Percentiles rank a stretch among this genome's conserved stretches.
Conservation (phyloP, 2,329 filamentous ascomycete species). For the Beauveria bassiana region DNA sequence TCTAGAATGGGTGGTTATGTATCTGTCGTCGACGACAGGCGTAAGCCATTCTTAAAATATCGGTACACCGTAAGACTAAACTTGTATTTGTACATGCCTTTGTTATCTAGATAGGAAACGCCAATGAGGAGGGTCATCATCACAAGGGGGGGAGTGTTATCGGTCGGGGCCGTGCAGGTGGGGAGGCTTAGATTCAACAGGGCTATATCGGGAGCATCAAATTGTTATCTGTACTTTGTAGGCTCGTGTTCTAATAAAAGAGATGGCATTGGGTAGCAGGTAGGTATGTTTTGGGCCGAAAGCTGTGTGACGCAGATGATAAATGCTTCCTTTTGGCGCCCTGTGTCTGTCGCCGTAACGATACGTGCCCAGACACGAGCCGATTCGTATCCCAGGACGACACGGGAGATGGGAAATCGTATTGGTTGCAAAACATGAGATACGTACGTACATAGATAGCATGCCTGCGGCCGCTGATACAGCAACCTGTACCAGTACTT, state of each 20-base stretch:
- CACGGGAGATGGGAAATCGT: background rate
- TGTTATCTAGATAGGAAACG: background rate
- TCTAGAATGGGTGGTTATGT: slow-evolving; percentile 3
- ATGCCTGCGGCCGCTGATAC: background rate
- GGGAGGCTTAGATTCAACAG: background rate
- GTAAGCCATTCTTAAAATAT: background rate
- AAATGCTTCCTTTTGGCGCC: background rate
- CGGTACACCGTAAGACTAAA: background rate
- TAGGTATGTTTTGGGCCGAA: background rate
- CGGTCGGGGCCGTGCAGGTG: background rate
- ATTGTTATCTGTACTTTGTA: background rate
- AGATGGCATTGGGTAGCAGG: background rate
- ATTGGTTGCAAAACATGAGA: background rate
- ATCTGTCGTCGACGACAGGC: background rate
- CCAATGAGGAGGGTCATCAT: background rate
- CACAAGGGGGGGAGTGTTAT: slow-evolving; percentile 1
- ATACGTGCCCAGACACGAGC: background rate
- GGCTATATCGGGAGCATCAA: background rate
- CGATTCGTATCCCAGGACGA: background rate
- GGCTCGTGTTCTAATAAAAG: background rate
- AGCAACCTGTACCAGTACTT: background rate
- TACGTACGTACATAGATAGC: background rate
- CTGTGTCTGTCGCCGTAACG: background rate
- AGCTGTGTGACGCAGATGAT: background rate
- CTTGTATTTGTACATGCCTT: background rate